Conservation (phyloP, 768 basidiomycete genomes). For the Obba rivulosa region DNA sequence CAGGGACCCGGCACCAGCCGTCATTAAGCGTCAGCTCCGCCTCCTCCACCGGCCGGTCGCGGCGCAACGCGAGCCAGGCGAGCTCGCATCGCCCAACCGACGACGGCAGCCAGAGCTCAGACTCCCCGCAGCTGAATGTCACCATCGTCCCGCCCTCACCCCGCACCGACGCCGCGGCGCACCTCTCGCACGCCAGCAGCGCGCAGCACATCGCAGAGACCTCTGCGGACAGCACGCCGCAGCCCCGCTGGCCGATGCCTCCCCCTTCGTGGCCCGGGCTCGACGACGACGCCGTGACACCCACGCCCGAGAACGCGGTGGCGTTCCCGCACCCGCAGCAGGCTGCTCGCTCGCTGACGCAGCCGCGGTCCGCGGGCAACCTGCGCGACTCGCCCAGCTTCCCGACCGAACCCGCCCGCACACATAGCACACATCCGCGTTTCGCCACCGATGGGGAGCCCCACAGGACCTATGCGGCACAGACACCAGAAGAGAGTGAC, state of each 20-base stretch:
- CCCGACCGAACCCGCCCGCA: not conserved
- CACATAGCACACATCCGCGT: slow-evolving; percentile 11
- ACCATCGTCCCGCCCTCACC: slow-evolving; percentile 31
- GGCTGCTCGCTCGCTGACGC: slow-evolving; percentile 8
- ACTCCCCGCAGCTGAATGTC: slow-evolving; percentile 22
- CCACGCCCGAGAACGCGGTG: slow-evolving; percentile 16
- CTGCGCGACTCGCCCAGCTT: slow-evolving; percentile 10
- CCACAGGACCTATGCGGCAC: too few species aligned
- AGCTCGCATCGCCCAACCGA: not conserved
- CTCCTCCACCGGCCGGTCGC: slow-evolving; percentile 2
- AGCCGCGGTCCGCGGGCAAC: slow-evolving; percentile 16
- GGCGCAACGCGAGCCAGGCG: not conserved
- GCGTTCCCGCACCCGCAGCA: slow-evolving; percentile 12
- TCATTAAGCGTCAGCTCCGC: slow-evolving; percentile 10
- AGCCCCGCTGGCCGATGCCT: too few species aligned
- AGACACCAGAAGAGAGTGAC: too few species aligned
- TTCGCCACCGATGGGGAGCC: slow-evolving; percentile 9
- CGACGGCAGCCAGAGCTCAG: slow-evolving; percentile 9
- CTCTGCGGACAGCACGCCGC: slow-evolving; percentile 2
- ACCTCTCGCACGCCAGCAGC: slow-evolving; percentile 1
- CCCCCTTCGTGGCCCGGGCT: slow-evolving; percentile 1
- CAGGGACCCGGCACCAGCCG: slow-evolving; percentile 10
- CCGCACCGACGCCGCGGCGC: slow-evolving; percentile 11
- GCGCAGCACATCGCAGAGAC: slow-evolving; percentile 1
- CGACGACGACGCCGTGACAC: slow-evolving; percentile 19